Percentiles rank a stretch among this genome's conserved stretches.
phyloP scores from a whole-genome alignment of 805 yeast genomes.

The Candida sonorensis region DNA sequence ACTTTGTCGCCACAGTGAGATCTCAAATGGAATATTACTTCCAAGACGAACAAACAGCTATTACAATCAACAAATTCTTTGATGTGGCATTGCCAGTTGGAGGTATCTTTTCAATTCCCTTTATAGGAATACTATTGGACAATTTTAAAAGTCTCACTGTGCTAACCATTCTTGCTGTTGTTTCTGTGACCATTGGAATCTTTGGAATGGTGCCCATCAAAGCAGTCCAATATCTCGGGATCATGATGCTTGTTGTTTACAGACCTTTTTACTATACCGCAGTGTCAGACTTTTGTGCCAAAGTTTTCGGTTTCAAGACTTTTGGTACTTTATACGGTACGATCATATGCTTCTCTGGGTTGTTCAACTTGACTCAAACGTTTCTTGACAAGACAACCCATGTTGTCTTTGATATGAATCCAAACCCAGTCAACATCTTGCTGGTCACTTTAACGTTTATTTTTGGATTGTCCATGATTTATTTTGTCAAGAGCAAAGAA shows the following conservation, averaged over 20 bases:
- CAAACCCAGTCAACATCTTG: conserved; percentile 64
- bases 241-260: conserved; percentile 66
- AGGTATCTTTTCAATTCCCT: conserved; percentile 80
- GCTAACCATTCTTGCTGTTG: conserved; percentile 41
- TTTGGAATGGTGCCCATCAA: conserved; percentile 52
- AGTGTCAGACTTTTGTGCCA: conserved; percentile 85
- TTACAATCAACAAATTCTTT: conserved; percentile 61
- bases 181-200: conserved; percentile 62
- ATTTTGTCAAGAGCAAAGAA: conserved; percentile 36
- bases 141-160: conserved; percentile 57
- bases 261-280: conserved; percentile 93
- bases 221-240: conserved; percentile 59
- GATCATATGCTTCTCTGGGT: conserved; percentile 73
- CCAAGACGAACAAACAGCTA: conserved; percentile 43
- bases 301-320: conserved; percentile 87
- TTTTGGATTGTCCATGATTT: conserved; percentile 40
- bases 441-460: conserved; percentile 50
- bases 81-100: conserved; percentile 87
- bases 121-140: conserved; percentile 76
- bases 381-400: conserved; percentile 68
- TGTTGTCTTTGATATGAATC: conserved; percentile 59
- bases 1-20: conserved; percentile 83
- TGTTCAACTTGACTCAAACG: conserved; percentile 70
- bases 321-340: conserved; percentile 91
- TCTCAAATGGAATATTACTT: conserved; percentile 76